phyloP scores from a whole-genome alignment of 106 monocot species.

The Platanthera guangdongensis region DNA sequence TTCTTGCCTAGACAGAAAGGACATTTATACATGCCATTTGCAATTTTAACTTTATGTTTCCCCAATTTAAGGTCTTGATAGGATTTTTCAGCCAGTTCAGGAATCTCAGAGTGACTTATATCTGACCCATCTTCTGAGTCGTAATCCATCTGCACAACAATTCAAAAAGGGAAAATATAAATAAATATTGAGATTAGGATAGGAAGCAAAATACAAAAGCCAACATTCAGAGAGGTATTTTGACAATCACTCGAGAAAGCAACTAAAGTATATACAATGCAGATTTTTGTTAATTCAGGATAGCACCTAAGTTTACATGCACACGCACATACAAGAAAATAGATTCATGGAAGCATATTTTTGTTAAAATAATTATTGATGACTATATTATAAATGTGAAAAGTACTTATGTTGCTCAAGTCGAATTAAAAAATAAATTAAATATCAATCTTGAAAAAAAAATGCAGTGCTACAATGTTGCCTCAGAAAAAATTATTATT shows the following conservation, averaged over 20 bases:
- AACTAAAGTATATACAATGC: neutral
- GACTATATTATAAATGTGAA: too few relatives aligned
- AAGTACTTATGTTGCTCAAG: too few relatives aligned
- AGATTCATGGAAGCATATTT: too few relatives aligned
- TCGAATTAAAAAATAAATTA: too few relatives aligned
- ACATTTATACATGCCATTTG: constrained; percentile 29
- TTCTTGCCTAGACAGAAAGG: constrained; percentile 57
- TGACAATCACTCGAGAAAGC: neutral
- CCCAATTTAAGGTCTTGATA: constrained; percentile 11
- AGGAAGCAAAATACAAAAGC: neutral
- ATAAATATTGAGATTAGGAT: neutral
- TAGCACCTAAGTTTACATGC: too few relatives aligned
- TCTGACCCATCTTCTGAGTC: constrained; percentile 29
- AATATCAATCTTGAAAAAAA: too few relatives aligned
- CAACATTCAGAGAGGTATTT: neutral
- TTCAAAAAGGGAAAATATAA: neutral
- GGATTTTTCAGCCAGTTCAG: constrained; percentile 15
- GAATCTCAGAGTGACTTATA: constrained; percentile 39
- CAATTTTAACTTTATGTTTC: constrained; percentile 13
- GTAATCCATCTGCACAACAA: constrained; percentile 9
- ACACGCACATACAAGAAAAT: too few relatives aligned
- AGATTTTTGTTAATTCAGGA: neutral
- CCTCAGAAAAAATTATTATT: too few relatives aligned
- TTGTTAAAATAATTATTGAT: too few relatives aligned
- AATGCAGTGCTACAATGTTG: too few relatives aligned